phyloP scores from a whole-genome alignment of 306 rosid species.

The Delonix regia region DNA sequence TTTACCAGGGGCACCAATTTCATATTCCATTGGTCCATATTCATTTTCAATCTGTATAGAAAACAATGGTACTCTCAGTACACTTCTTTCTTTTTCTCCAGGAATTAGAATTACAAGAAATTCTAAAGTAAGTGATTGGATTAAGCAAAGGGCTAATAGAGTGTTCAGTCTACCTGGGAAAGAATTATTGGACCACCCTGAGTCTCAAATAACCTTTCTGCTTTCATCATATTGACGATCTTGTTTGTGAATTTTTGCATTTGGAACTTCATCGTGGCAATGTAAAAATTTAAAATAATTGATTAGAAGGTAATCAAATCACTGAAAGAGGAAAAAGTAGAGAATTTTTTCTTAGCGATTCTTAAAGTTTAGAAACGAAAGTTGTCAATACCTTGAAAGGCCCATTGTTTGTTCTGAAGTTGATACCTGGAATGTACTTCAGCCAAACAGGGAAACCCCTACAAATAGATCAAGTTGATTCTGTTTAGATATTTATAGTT shows the following conservation, averaged over 20 bases:
- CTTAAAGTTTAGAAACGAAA: constrained; percentile 14
- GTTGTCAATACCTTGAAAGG: constrained; percentile 82
- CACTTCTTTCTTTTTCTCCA: constrained; percentile 24
- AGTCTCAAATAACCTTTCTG: constrained; percentile 75
- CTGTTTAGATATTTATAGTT: constrained; percentile 25
- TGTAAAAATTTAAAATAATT: constrained; percentile 33
- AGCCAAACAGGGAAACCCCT: constrained; percentile 99
- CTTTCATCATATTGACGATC: constrained; percentile 91
- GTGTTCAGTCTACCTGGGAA: constrained; percentile 68
- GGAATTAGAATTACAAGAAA: neutral
- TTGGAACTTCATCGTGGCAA: constrained; percentile 57
- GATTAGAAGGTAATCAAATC: constrained; percentile 13
- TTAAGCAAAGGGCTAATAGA: constrained; percentile 24
- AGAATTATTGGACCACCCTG: constrained; percentile 96
- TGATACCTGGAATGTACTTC: constrained; percentile 94
- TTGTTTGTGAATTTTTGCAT: constrained; percentile 88
- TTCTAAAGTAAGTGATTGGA: constrained; percentile 19
- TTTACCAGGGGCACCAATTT: constrained; percentile 84
- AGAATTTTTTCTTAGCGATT: neutral
- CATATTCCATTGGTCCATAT: constrained; percentile 92
- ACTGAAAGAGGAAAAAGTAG: constrained; percentile 13
- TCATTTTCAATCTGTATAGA: constrained; percentile 91
- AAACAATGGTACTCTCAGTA: constrained; percentile 14
- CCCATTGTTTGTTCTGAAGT: constrained; percentile 85
- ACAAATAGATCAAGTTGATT: constrained; percentile 35